Evolutionary conservation across 345 rosid species (phyloP).

Genomic region (Populus simonii): DNA sequence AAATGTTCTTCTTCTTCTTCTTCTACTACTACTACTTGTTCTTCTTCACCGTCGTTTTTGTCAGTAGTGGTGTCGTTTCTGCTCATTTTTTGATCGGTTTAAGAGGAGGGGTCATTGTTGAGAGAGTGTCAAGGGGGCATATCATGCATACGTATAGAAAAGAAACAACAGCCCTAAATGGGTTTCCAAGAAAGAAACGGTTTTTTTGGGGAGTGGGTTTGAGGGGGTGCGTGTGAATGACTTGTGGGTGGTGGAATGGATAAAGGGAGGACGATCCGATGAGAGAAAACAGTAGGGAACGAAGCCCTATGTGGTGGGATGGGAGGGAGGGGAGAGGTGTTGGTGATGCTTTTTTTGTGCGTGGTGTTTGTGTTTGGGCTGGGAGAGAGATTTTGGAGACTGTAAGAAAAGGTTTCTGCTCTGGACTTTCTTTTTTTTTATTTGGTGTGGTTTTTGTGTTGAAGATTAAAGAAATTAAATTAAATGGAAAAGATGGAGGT

Average conservation of each 20-base stretch:
- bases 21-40: conserved; percentile 24
- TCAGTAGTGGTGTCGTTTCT: neutral
- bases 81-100: conserved; percentile 8
- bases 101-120: neutral
- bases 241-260: conserved; percentile 7
- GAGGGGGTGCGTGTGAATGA: neutral
- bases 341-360: neutral
- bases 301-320: conserved; percentile 3
- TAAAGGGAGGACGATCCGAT: conserved; percentile 26
- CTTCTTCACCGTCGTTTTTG: conserved; percentile 24
- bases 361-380: neutral
- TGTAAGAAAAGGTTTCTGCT: too few species aligned
- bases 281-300: conserved; percentile 26
- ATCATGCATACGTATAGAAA: neutral
- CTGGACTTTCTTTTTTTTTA: too few species aligned
- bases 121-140: neutral
- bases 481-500: too few species aligned
- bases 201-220: conserved; percentile 1
- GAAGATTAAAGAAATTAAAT: too few species aligned
- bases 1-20: conserved; percentile 57
- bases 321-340: neutral
- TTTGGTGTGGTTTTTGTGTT: too few species aligned
- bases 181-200: neutral
- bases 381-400: too few species aligned
- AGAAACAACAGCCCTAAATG: neutral